These are phyloP conservation scores for Podospora australis DNA, from an alignment of 495 filamentous ascomycete genomes.

Conservation along the genomic window DNA sequence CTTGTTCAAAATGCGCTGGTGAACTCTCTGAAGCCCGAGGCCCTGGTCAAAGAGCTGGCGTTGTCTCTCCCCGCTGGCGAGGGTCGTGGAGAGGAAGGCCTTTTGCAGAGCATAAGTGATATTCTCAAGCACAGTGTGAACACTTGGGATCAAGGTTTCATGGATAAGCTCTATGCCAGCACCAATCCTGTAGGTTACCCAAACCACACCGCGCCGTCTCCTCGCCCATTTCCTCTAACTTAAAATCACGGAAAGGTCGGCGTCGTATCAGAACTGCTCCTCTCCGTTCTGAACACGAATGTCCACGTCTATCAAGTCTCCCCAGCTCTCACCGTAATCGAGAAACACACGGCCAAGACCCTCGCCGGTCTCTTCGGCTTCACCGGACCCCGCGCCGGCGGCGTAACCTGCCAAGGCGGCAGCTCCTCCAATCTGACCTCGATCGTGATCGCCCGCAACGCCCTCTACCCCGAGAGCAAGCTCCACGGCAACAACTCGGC, in stretches of 20 bases:
- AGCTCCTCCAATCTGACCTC: conserved; percentile 80
- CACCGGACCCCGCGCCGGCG: conserved; percentile 65
- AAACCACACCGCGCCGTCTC: neutral
- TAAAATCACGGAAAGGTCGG: conserved; percentile 50
- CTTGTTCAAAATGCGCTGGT: conserved; percentile 56
- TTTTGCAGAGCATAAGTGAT: conserved; percentile 57
- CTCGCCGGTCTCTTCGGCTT: conserved; percentile 74
- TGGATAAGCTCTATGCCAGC: conserved; percentile 85
- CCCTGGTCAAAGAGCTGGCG: conserved; percentile 58
- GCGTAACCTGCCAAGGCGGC: conserved; percentile 82
- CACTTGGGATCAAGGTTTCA: conserved; percentile 93
- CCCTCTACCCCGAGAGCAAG: conserved; percentile 71
- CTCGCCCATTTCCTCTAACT: neutral
- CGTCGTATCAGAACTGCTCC: conserved; percentile 72
- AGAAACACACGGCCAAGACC: conserved; percentile 65
- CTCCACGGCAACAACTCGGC: conserved; percentile 54
- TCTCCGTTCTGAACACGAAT: conserved; percentile 83
- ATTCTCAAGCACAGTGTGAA: conserved; percentile 82
- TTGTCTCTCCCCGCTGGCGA: conserved; percentile 56
- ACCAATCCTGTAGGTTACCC: conserved; percentile 61
- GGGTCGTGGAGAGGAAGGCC: conserved; percentile 63
- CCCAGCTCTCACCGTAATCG: conserved; percentile 77
- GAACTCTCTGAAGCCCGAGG: conserved; percentile 62
- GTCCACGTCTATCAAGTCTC: conserved; percentile 88
- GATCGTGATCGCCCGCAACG: conserved; percentile 84